Evolutionary conservation across 305 asterid species (phyloP).

Genomic region (Fraxinus albicans): DNA sequence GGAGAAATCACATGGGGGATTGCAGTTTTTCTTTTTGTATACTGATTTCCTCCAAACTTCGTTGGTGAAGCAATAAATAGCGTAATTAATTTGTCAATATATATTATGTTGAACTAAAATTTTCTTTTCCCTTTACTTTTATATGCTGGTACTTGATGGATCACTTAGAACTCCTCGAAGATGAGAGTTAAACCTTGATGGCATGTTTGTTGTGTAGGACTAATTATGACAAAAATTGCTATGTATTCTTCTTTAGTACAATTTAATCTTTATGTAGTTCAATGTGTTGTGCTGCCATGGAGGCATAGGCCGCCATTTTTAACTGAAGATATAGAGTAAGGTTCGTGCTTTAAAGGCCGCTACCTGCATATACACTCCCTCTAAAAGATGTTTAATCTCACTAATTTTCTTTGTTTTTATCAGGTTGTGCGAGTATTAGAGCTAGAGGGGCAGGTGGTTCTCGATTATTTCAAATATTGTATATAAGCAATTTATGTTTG

Average conservation of each 20-base stretch:
- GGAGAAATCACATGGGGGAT: not conserved
- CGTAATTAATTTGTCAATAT: not conserved
- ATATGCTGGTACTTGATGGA: not conserved
- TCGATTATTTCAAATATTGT: not conserved
- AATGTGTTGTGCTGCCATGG: not conserved
- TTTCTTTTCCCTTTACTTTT: not conserved
- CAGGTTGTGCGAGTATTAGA: not conserved
- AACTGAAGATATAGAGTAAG: not conserved
- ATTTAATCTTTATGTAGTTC: not conserved
- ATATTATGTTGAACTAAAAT: not conserved
- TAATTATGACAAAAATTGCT: not conserved
- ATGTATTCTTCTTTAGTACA: not conserved
- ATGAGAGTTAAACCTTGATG: not conserved
- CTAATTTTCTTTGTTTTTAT: not conserved
- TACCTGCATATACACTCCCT: not conserved
- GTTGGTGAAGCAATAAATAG: not conserved
- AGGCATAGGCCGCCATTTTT: not conserved
- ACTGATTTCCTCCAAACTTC: conserved; percentile 1
- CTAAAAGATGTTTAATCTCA: not conserved
- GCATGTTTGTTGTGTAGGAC: not conserved
- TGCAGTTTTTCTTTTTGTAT: conserved; percentile 2
- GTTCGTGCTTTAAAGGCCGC: not conserved
- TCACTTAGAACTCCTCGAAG: not conserved
- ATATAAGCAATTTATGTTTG: not conserved
- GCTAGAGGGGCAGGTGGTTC: not conserved